Evolutionary conservation across 345 rosid genomes (phyloP), one percentile per base, ranked within the genome.

Genomic region (Eutrema heterophyllum): DNA sequence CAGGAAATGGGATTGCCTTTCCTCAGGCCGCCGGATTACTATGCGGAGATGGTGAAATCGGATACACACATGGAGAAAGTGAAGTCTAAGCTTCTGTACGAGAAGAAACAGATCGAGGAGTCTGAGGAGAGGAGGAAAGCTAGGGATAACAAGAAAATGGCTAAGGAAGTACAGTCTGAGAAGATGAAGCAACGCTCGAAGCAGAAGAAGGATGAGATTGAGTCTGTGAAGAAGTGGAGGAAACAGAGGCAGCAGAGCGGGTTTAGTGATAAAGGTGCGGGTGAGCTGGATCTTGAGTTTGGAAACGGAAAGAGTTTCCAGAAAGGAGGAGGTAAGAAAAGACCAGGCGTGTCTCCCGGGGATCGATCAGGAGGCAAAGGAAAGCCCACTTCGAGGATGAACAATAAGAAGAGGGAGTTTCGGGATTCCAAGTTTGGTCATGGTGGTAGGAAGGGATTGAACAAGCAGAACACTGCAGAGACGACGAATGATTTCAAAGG

Each of bases 81-180:
- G 68, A 95, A 90, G 87, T 73, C 84, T n/a, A 72, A 81, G 77
- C 94, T 90, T 66, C 44, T 87, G 80, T 62, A 85, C 0, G 91
- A 87, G 83, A 89, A 85, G 89, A 90, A 62, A 67, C 82, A 77
- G 76, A 87, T 84, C 2, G 87, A 88, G 82, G 98, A 92, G 82
- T 76, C 96, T 4, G 91, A 92, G 65, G 96, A 95, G 87, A 95
- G 99, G 63, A 88, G 78, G 86, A 95, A 88, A 76, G 90, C 92
- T 6, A 83, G 97, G 74, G 92, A 92, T 57, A 68, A 90, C n/a
- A 95, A 89, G 86, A 88, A 53, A 33, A 35, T 87, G 38, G 84
- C 97, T 27, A 92, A 90, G 74, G 96, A 88, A 76, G 81, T 92
- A 24, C 99, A 95, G 70, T 86, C 89, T 49, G 88, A 87, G 84